Evolutionary conservation across 768 basidiomycete species (phyloP), one percentile per base, ranked within the genome.

Genomic region (Obba rivulosa): DNA sequence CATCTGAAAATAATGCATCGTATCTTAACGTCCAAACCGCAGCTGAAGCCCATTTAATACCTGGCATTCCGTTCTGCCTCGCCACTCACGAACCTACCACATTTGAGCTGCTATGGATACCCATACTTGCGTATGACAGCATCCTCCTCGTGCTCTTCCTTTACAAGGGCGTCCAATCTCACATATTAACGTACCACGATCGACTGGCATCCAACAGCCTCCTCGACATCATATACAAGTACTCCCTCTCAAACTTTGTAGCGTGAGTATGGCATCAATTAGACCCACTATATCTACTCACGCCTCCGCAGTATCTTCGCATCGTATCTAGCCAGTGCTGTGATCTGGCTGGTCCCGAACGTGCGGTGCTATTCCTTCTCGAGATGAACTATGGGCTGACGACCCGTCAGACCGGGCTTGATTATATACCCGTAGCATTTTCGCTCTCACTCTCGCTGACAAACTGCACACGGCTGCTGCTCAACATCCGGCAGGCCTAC

Each of bases 401-500:
- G 18, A 18, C 49, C 17, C 22, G 34, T 28, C 50, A 66, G 64
- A 52, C 60, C 43, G 49, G 60, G 23, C 54, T 62, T 4, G 55
- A 51, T 16, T 60, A 64, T 34, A 59, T 61, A n/a, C 63, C 62
- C 18, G 59, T 61, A 16, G 51, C 53, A n/a, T 64, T 64, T 49
- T 63, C 56, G 25, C 55, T 66, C 17, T 45, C 60, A 4, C 59
- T 66, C 34, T 61, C 62, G 22, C 53, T 64, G 46, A 66, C 59
- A 17, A 63, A 60, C 48, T 61, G 62, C 49, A 62, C 63, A 0
- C 60, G 63, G 4, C 58, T 64, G 17, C 55, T 64, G 17, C 58
- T 66, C 41, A 66, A 63, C 45, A 63, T 66, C 46, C 59, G 65
- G 13, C 56, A 58, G 35, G 62, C 58, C 22, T 66, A 66, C 54